These are phyloP conservation scores for Chrysoporthe deuterocubensis DNA, from an alignment of 2,329 filamentous ascomycete species.

Conservation along the genomic window DNA sequence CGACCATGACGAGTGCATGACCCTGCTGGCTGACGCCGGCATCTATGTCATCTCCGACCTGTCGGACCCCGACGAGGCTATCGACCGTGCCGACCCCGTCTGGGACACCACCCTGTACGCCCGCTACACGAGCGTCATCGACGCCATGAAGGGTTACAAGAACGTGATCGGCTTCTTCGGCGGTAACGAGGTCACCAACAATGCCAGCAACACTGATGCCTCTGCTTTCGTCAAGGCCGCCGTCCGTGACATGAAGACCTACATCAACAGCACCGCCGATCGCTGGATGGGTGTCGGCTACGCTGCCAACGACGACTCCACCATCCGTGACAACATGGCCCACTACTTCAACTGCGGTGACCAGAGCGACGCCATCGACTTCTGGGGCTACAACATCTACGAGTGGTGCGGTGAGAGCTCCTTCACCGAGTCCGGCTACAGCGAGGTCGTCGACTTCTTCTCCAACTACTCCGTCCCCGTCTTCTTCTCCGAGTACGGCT, in stretches of 20 bases:
- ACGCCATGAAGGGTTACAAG: conserved; percentile 78
- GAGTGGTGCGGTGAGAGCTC: conserved; percentile 93
- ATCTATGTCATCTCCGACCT: conserved; percentile 97
- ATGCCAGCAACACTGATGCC: conserved; percentile 82
- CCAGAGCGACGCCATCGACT: conserved; percentile 72
- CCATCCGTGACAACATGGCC: conserved; percentile 80
- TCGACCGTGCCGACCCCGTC: conserved; percentile 76
- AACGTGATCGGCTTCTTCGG: conserved; percentile 98
- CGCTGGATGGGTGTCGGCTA: conserved; percentile 89
- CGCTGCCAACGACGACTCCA: conserved; percentile 89
- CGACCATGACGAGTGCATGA: conserved; percentile 86
- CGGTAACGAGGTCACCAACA: conserved; percentile 95
- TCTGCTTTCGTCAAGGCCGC: conserved; percentile 97
- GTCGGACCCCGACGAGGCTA: conserved; percentile 78
- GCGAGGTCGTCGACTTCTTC: conserved; percentile 85
- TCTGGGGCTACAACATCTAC: conserved; percentile 99
- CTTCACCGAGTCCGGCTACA: conserved; percentile 78
- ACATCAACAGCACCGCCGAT: conserved; percentile 82
- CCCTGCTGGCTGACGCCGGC: conserved; percentile 76
- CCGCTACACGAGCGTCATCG: conserved; percentile 84
- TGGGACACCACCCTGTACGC: conserved; percentile 81
- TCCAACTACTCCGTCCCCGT: conserved; percentile 86
- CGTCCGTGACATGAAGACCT: conserved; percentile 92
- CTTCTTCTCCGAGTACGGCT: conserved; percentile 99
- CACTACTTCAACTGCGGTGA: conserved; percentile 94